Base-by-base conservation (phyloP, 768 basidiomycete genomes). In the button mushroom (Agaricus bisporus) region DNA sequence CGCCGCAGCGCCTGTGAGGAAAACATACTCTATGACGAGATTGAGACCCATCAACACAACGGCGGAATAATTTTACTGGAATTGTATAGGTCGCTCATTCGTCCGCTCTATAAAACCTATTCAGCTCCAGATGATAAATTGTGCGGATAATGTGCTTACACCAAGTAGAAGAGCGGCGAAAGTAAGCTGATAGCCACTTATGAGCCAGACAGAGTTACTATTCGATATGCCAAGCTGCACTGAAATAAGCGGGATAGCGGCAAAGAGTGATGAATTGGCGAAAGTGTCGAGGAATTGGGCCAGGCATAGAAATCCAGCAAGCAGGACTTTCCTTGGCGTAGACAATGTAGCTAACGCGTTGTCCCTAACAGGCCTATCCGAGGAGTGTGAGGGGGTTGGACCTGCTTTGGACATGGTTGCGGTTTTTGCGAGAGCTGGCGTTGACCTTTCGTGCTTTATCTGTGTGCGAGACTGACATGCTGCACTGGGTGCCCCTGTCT, bases 101-200 rank as follows among this genome's bases (percentile, higher is more conserved):
- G 20, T 5, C 43, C 43, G 22, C 43, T 45, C 43, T 45, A 12
- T 29, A 10, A 29, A 0, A 22, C 6, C 20, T 45, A 5, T 29
- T 10, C 29, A 22, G 22, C 43, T 20, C 14, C 20, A 28, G 43
- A 14, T 5, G 2, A 25, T 25, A 25, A 10, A 25, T 22, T 22
- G 28, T 14, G 22, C 10, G 20, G 43, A 45, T 5, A 20, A 26
- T 25, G 10, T 10, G 10, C 49, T 25, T 17, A 51, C 49, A 12
- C 41, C 39, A 18, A 51, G 49, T 14, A 51, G 39, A 20, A 51
- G 28, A n/a, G 49, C 4, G 11, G 49, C 49, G 41, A 51, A 51
- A 9, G 49, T 51, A 8, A 51, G 36, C 41, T 51, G 49, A 26
- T 51, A 51, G 25, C 17, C n/a, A 15, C 17, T 28, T n/a, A 39